Base-by-base conservation (phyloP, 2,329 filamentous ascomycete genomes). In the Dactylella cylindrospora region DNA sequence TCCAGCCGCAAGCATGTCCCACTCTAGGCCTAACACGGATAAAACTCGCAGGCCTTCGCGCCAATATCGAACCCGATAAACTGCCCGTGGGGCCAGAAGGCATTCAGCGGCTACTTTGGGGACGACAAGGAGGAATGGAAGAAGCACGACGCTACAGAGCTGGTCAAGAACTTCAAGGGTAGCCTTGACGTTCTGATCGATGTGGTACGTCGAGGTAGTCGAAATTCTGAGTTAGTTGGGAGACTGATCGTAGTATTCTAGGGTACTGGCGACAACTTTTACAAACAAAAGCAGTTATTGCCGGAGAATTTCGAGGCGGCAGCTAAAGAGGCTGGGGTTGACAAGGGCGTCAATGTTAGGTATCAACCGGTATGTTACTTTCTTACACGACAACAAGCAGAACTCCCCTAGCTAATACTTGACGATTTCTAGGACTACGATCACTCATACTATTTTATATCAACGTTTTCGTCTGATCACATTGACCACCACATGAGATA, bases 381-480 rank as follows among this genome's bases (percentile, higher is more conserved):
- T 43, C 23, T 15, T 23, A 12, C n/a, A 19, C 26, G 8, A 25
- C 39, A 22, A 12, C 5, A 15, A 25, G 15, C 15, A 17, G 5
- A 15, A 5, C 7, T 6, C 13, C 19, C n/a, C 5, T 19, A 15
- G n/a, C 29, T 33, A 5, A 38, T n/a, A 31, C 3, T n/a, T 13
- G 32, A 26, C 20, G n/a, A 8, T 15, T 4, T n/a, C 3, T 71
- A 87, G 76, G 90, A 84, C 65, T 97, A 98, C 72, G 93, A 98
- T 73, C 93, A 98, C 76, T 95, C 89, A 65, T 98, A 98, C 77
- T 98, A 84, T 75, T 96, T 95, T 75, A 94, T 98, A 78, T 85
- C 90, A 28, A 84, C 83, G 12, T 98, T 98, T 72, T 82, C 85
- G 35, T 85, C 88, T 70, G 90, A 97, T 69, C 93, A 98, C 74